phyloP scores from a whole-genome alignment of 345 rosid genomes.

The Capsella bursapastoris region DNA sequence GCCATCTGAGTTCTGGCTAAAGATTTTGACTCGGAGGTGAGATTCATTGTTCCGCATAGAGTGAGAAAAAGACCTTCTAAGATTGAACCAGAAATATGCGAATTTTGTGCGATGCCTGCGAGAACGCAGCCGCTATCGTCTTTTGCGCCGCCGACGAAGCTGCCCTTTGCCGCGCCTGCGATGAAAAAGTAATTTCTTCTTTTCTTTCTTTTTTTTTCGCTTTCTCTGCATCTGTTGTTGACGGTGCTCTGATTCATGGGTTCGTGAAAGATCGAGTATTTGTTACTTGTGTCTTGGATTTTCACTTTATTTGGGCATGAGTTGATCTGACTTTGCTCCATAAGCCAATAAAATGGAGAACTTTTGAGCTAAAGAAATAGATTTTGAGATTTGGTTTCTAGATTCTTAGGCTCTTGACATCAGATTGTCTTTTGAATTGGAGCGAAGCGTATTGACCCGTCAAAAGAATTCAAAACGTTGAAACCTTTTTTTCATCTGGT shows the following conservation, averaged over 20 bases:
- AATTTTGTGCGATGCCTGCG: slow-evolving; percentile 74
- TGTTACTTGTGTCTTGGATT: neutral
- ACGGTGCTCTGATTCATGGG: slow-evolving; percentile 22
- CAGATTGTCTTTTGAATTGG: neutral
- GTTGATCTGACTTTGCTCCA: slow-evolving; percentile 6
- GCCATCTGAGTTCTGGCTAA: slow-evolving; percentile 23
- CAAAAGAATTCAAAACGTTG: neutral
- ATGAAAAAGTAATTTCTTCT: slow-evolving; percentile 56
- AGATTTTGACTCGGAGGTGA: slow-evolving; percentile 1
- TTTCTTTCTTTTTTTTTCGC: neutral
- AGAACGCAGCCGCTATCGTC: slow-evolving; percentile 77
- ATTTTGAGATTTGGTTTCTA: slow-evolving; percentile 20
- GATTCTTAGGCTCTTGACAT: slow-evolving; percentile 3
- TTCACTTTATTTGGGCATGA: neutral
- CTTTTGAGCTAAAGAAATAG: slow-evolving; percentile 1
- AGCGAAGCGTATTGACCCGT: neutral
- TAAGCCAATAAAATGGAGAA: slow-evolving; percentile 7
- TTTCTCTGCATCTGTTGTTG: neutral
- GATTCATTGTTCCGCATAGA: slow-evolving; percentile 28
- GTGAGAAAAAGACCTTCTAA: slow-evolving; percentile 11
- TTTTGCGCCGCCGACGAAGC: slow-evolving; percentile 96
- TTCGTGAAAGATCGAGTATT: slow-evolving; percentile 31
- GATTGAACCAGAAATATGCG: slow-evolving; percentile 53
- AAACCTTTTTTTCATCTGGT: slow-evolving; percentile 9
- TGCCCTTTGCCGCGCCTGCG: slow-evolving; percentile 82